Evolutionary conservation across 768 basidiomycete genomes (phyloP).

Genomic region (Sporobolomyces phaffii): DNA sequence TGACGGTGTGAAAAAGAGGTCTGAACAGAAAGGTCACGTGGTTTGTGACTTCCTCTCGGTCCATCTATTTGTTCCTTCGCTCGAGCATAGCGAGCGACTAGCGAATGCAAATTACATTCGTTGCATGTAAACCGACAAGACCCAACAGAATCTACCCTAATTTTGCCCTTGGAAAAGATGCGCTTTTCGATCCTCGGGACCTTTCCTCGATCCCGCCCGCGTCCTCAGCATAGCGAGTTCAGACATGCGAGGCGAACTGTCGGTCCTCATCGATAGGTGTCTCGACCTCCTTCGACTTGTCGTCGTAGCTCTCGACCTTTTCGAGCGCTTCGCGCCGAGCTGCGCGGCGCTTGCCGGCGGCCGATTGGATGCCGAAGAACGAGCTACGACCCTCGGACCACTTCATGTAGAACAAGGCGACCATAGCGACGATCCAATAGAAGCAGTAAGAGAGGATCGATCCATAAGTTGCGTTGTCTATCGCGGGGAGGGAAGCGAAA

Average conservation of each 20-base stretch:
- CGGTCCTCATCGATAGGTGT: conserved; percentile 21
- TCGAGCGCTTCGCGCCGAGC: background rate
- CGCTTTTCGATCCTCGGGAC: too few species aligned
- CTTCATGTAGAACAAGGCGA: conserved; percentile 55
- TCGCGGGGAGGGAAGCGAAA: background rate
- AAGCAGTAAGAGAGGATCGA: conserved; percentile 79
- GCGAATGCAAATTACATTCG: too few species aligned
- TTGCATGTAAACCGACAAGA: too few species aligned
- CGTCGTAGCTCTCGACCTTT: conserved; percentile 17
- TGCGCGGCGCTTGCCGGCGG: conserved; percentile 15
- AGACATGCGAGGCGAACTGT: conserved; percentile 29
- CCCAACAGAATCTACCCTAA: too few species aligned
- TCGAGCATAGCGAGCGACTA: too few species aligned
- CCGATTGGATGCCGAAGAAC: conserved; percentile 22
- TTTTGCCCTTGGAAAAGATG: too few species aligned
- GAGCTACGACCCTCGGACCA: conserved; percentile 48
- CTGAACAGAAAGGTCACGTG: too few species aligned
- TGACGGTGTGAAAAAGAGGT: background rate
- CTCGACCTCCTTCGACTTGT: conserved; percentile 16
- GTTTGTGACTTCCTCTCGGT: too few species aligned
- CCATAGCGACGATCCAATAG: conserved; percentile 83
- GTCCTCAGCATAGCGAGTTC: background rate
- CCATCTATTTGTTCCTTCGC: too few species aligned
- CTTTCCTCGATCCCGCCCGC: too few species aligned
- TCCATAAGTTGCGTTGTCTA: conserved; percentile 54